These are phyloP conservation scores for Liriodendron chinense DNA, from an alignment of 164 flowering plant species.

Conservation along the genomic window DNA sequence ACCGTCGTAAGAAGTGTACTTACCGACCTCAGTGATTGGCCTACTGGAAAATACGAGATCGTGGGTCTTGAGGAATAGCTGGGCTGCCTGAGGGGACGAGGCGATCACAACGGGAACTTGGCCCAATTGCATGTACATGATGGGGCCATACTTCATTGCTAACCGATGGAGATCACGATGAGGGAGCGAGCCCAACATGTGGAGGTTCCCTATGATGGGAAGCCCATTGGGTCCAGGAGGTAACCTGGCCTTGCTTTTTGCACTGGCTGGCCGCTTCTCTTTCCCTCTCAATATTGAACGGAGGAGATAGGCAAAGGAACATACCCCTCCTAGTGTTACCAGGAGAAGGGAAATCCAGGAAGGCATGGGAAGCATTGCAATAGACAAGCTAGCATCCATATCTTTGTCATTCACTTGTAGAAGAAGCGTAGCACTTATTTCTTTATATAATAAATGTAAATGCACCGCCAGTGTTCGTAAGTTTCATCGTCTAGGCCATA, in stretches of 20 bases:
- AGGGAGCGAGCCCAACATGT: not conserved
- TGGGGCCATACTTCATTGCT: conserved; percentile 16
- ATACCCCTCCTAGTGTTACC: not conserved
- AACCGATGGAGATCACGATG: conserved; percentile 8
- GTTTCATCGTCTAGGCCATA: too few species aligned
- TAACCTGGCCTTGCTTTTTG: not conserved
- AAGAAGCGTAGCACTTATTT: too few species aligned
- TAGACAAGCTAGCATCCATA: too few species aligned
- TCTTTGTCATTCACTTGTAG: too few species aligned
- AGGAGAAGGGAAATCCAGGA: not conserved
- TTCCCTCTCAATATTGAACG: not conserved
- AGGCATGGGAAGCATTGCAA: not conserved
- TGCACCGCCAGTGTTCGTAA: too few species aligned
- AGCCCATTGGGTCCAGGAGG: conserved; percentile 1
- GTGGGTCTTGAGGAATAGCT: conserved; percentile 20
- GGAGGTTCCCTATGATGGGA: conserved; percentile 2
- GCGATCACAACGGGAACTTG: conserved; percentile 11
- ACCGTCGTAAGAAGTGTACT: not conserved
- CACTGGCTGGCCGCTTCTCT: not conserved
- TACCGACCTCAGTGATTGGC: not conserved
- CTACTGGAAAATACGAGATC: conserved; percentile 10
- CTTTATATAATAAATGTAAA: too few species aligned
- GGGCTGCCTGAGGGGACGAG: conserved; percentile 18
- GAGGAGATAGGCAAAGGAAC: not conserved
- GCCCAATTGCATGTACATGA: conserved; percentile 17